These are phyloP conservation scores for Oemleria cerasiformis DNA, from an alignment of 306 rosid species.

Conservation along the genomic window DNA sequence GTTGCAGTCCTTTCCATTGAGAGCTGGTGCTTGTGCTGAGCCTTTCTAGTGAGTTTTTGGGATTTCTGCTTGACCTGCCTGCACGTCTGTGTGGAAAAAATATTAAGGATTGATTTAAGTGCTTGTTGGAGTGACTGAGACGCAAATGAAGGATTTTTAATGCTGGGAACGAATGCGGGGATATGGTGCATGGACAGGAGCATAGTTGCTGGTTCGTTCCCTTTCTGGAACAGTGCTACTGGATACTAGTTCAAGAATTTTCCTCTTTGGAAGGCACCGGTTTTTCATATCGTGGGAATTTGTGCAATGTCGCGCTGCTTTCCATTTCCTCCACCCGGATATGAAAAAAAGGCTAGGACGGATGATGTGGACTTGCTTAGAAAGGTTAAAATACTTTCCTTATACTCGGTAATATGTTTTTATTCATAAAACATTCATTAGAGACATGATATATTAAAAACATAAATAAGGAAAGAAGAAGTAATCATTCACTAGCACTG, in stretches of 20 bases:
- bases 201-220: constrained; percentile 79
- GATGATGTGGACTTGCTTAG: constrained; percentile 59
- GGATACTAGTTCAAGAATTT: constrained; percentile 48
- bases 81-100: constrained; percentile 28
- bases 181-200: constrained; percentile 98
- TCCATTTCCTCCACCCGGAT: constrained; percentile 94
- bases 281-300: constrained; percentile 43
- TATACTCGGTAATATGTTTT: constrained; percentile 21
- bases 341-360: constrained; percentile 69
- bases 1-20: constrained; percentile 30
- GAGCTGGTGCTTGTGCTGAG: constrained; percentile 26
- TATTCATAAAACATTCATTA: constrained; percentile 19
- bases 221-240: constrained; percentile 50
- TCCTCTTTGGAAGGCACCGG: constrained; percentile 43
- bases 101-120: constrained; percentile 31
- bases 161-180: constrained; percentile 80
- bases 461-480: background rate
- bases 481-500: background rate
- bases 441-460: background rate
- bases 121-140: constrained; percentile 39
- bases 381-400: constrained; percentile 57
- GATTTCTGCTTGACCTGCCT: constrained; percentile 25
- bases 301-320: constrained; percentile 99
- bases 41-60: constrained; percentile 29
- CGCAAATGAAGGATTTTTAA: constrained; percentile 55